Evolutionary conservation across 495 filamentous ascomycete genomes (phyloP).

Genomic region (Achaetomiella virescens): DNA sequence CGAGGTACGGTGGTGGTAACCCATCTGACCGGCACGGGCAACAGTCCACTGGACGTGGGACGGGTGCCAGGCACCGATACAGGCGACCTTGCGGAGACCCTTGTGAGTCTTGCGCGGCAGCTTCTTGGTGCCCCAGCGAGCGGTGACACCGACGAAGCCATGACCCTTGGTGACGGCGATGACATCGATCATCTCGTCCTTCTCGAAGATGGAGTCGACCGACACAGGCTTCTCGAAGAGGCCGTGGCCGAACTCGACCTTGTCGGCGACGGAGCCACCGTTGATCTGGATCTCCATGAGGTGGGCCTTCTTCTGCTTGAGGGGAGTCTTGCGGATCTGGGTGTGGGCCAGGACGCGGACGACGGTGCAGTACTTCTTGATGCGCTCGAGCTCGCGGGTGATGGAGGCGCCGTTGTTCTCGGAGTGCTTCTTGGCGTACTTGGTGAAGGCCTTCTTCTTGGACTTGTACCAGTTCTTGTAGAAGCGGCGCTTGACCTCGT

Average conservation of each 20-base stretch:
- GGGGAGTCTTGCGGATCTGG: slow-evolving; percentile 96
- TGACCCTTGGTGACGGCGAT: slow-evolving; percentile 99
- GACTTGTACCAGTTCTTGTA: slow-evolving; percentile 99
- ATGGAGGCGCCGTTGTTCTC: slow-evolving; percentile 82
- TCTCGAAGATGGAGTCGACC: slow-evolving; percentile 93
- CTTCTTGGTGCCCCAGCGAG: slow-evolving; percentile 99
- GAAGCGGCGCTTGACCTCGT: slow-evolving; percentile 98
- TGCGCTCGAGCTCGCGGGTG: slow-evolving; percentile 95
- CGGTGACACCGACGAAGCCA: slow-evolving; percentile 94
- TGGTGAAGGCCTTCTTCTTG: slow-evolving; percentile 99
- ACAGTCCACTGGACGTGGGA: slow-evolving; percentile 99
- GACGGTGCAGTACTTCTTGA: slow-evolving; percentile 99
- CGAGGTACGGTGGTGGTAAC: slow-evolving; percentile 99
- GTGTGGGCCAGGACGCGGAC: slow-evolving; percentile 99
- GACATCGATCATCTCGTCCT: slow-evolving; percentile 99
- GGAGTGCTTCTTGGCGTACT: slow-evolving; percentile 99
- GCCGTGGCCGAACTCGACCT: slow-evolving; percentile 89
- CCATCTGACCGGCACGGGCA: slow-evolving; percentile 98
- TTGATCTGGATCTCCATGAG: slow-evolving; percentile 99
- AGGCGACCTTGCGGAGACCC: slow-evolving; percentile 99
- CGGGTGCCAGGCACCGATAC: slow-evolving; percentile 99
- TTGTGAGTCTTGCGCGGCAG: slow-evolving; percentile 99
- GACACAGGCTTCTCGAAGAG: slow-evolving; percentile 98
- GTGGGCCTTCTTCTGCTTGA: slow-evolving; percentile 99
- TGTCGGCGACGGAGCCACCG: slow-evolving; percentile 87